Evolutionary conservation across 2,329 filamentous ascomycete genomes (phyloP), one percentile per base, ranked within the genome.

Genomic region (Talaromyces sp.): DNA sequence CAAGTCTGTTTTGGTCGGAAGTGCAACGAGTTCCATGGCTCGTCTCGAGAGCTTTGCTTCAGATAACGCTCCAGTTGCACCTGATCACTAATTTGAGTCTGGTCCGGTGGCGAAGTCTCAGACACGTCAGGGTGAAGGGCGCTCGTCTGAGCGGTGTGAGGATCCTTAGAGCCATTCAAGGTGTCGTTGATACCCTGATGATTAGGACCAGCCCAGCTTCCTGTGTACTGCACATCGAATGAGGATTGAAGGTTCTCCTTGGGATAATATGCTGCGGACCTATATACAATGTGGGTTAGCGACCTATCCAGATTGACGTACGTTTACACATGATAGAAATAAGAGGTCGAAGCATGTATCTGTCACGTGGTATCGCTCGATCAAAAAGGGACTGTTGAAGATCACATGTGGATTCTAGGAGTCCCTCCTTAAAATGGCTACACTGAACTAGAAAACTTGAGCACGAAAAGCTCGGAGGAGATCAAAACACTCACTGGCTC

Each of bases 31-130:
- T 54, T 54, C 50, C 31, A 54, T 23, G 50, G 50, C 50, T 54
- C 50, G n/a, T 54, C 50, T 37, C 50, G 50, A 54, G 23, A n/a
- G 50, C 50, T 54, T 54, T 54, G 50, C 50, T 37, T 35, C 12
- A 37, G n/a, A 18, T 54, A 35, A 21, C 31, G 50, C n/a, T 23
- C 50, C 18, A n/a, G 21, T 14, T 31, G 28, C 12, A 4, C 18
- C 9, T 54, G 31, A 35, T n/a, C 50, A 8, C 21, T 31, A 5
- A 31, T 37, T 18, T 23, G 11, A 35, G 28, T 23, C 9, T 21
- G n/a, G 18, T 23, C 16, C 6, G 31, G n/a, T 23, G 18, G 31
- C 14, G 50, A 35, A 35, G 50, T 18, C 21, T 35, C 9, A 14
- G 50, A 35, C 31, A 35, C n/a, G 50, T 5, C 31, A 54, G 50